Evolutionary conservation across 2,329 filamentous ascomycete genomes (phyloP).

Genomic region (Penicillium sp.): DNA sequence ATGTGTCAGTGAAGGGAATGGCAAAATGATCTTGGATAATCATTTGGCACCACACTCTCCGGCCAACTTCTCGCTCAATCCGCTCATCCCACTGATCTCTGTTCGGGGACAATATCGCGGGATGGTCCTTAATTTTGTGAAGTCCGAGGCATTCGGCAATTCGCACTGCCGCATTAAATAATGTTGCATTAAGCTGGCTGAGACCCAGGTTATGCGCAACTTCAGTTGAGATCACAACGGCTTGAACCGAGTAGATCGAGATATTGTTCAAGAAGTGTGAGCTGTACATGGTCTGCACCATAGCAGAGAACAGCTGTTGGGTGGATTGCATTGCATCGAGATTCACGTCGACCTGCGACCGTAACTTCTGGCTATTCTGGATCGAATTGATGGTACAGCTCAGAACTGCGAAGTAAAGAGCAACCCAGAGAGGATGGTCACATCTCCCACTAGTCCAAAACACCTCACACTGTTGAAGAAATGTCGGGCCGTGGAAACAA

Average conservation of each 20-base stretch:
- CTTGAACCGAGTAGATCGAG: conserved; percentile 37
- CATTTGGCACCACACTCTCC: conserved; percentile 44
- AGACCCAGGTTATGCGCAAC: conserved; percentile 44
- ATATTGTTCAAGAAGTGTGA: conserved; percentile 39
- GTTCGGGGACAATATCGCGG: conserved; percentile 6
- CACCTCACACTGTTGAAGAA: conserved; percentile 30
- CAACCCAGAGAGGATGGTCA: conserved; percentile 31
- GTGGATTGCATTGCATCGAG: conserved; percentile 27
- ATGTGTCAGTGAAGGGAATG: conserved; percentile 43
- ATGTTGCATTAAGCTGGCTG: conserved; percentile 40
- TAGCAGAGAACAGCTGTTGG: conserved; percentile 33
- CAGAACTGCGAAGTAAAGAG: conserved; percentile 29
- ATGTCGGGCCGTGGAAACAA: conserved; percentile 28
- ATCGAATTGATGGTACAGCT: conserved; percentile 30
- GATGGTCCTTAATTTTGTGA: conserved; percentile 30
- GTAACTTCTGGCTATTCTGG: conserved; percentile 27
- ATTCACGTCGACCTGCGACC: conserved; percentile 21
- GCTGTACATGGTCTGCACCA: conserved; percentile 39
- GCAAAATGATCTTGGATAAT: conserved; percentile 45
- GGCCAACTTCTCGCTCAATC: conserved; percentile 38
- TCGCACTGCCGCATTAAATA: conserved; percentile 41
- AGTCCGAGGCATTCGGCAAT: conserved; percentile 39
- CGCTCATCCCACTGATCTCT: conserved; percentile 30
- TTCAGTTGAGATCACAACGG: conserved; percentile 44
- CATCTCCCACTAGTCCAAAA: conserved; percentile 29